Conservation (phyloP, 331 rosid genomes). For the Saraca asoca region DNA sequence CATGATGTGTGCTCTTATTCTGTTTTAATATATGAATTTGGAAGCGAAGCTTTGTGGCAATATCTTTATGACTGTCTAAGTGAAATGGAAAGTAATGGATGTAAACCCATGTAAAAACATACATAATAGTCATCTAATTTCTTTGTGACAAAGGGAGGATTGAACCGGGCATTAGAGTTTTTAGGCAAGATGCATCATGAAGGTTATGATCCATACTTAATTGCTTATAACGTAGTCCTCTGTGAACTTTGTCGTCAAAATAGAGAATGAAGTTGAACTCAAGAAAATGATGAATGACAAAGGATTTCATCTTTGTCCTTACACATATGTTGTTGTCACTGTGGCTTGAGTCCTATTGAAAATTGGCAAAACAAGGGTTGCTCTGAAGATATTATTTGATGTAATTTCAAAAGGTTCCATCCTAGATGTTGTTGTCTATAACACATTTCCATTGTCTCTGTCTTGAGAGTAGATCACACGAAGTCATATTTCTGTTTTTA, state of each 20-base stretch:
- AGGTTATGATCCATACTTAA: constrained; percentile 50
- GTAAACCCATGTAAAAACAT: constrained; percentile 40
- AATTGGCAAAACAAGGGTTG: constrained; percentile 34
- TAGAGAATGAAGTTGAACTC: constrained; percentile 40
- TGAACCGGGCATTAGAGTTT: constrained; percentile 38
- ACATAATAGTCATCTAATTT: constrained; percentile 46
- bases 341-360: constrained; percentile 50
- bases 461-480: constrained; percentile 39
- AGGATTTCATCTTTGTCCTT: constrained; percentile 43
- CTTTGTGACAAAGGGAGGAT: constrained; percentile 47
- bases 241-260: constrained; percentile 50
- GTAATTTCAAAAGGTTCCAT: constrained; percentile 34
- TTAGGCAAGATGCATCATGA: constrained; percentile 41
- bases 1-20: constrained; percentile 47
- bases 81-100: constrained; percentile 46
- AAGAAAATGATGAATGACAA: constrained; percentile 35
- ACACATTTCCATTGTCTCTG: constrained; percentile 48
- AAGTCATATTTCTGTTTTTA: constrained; percentile 41
- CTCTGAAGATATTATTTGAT: constrained; percentile 33
- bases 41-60: constrained; percentile 43
- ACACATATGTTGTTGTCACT: constrained; percentile 53
- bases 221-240: constrained; percentile 48
- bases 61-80: constrained; percentile 39
- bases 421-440: constrained; percentile 47
- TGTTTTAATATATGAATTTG: constrained; percentile 49